Base-by-base conservation (phyloP, 2,329 filamentous ascomycete species). In the Cordyceps javanica region DNA sequence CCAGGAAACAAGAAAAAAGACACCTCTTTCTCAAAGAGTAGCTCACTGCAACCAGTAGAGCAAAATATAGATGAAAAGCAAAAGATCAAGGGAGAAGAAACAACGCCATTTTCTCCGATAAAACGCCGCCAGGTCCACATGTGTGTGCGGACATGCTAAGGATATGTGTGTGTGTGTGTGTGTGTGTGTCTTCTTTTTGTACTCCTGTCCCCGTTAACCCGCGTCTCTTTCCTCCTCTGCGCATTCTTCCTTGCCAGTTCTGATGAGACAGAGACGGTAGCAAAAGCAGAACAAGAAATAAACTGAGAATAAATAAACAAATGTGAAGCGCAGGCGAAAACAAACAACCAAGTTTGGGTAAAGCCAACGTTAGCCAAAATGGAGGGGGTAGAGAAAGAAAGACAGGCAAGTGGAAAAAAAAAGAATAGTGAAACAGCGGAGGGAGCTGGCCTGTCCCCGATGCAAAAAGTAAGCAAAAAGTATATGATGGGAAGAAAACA, bases 21-120 rank as follows among this genome's bases (percentile, higher is more conserved):
- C 7, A 7, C 21, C 36, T 23, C 36, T 21, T 52, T 32, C n/a
- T 42, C 34, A 28, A 26, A 6, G 23, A 38, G 34, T 16, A 51
- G 48, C 38, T 54, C 51, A 23, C 51, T 34, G 51, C 21, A 30
- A 4, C 44, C 34, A 46, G 34, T 32, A 56, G 41, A 60, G 36
- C 53, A 59, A 64, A 49, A 11, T 11, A 3, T 25, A 19, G 57
- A 59, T 50, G 30, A 44, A 26, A 42, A 49, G 13, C 59, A 62
- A 48, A 28, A 55, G 58, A n/a, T n/a, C n/a, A 55, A 59, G 11
- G 10, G 25, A 48, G 50, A 41, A 23, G 8, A n/a, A 39, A 50
- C 54, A 53, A 61, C 28, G 41, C 51, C 39, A 50, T 28, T 30
- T 23, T 48, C 46, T 52, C 51, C 44, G 32, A 57, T 52, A 53